Base-by-base conservation (phyloP, 257 asterid species). In the Datura wrightii region DNA sequence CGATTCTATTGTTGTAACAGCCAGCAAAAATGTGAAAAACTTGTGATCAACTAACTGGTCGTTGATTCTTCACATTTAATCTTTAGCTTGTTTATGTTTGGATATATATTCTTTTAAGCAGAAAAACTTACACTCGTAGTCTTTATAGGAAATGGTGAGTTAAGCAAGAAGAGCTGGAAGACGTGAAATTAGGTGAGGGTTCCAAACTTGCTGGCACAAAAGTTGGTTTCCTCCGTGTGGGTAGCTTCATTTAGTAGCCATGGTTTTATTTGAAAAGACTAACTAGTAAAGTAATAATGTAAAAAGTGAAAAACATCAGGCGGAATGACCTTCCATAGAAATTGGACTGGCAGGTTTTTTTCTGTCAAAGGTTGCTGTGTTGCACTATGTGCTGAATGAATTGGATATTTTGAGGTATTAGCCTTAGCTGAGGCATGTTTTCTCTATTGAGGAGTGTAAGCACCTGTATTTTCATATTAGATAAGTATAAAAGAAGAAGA, bases 61-160 rank as follows among this genome's bases (percentile, higher is more conserved):
- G 6, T 74, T 46, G 80, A 46, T 19, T 74, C 59, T 74, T 4
- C 9, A 46, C 58, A 72, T 48, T 44, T 46, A 1, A 16, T 70
- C 53, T 70, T 70, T 70, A 42, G 79, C 37, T n/a, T 16, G 55
- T 10, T n/a, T 70, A 70, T 9, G 37, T 37, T 42, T 44, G 55
- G 79, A 9, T 0, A 71, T 71, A 19, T 10, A 18, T 42, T 13
- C 18, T n/a, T 42, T 5, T 8, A n/a, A n/a, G 10, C 24, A 46
- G 79, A 42, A 11, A 71, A 42, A 24, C 18, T 46, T 72, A 11
- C 16, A 42, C n/a, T 74, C 3, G 5, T 6, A 11, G 80, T 74
- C 41, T 74, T 74, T 74, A n/a, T 71, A 71, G 37, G 80, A 71
- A 71, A n/a, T 10, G 39, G 80, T 71, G 58, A 71, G 55, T n/a